Percentiles rank a stretch among this genome's conserved stretches.
Evolutionary conservation across 441 rosid species (phyloP).

Genomic region (Melastoma candidum): DNA sequence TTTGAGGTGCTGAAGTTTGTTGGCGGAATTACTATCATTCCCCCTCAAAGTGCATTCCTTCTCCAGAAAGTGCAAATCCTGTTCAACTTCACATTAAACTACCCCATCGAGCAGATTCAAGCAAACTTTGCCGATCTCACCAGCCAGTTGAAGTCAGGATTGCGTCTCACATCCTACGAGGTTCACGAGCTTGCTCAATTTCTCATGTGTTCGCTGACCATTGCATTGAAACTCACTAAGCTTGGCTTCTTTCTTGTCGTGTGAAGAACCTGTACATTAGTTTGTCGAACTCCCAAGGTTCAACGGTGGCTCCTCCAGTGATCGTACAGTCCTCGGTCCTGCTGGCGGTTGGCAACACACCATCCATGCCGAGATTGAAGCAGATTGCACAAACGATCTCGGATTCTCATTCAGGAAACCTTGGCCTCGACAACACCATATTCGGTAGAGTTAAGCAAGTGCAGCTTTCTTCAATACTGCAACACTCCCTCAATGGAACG

Average conservation of each 20-base stretch:
- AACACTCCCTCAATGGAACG: slow-evolving; percentile 54
- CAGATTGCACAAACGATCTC: slow-evolving; percentile 78
- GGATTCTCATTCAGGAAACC: slow-evolving; percentile 65
- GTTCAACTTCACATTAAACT: slow-evolving; percentile 80
- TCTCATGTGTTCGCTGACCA: not conserved
- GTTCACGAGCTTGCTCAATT: slow-evolving; percentile 16
- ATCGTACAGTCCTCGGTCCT: slow-evolving; percentile 66
- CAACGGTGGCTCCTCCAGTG: slow-evolving; percentile 64
- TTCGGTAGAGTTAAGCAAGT: slow-evolving; percentile 93
- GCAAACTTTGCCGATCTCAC: slow-evolving; percentile 49
- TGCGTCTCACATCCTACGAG: slow-evolving; percentile 62
- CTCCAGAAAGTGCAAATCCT: slow-evolving; percentile 67
- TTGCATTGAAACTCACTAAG: not conserved
- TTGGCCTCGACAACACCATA: slow-evolving; percentile 68
- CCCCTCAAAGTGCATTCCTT: slow-evolving; percentile 61
- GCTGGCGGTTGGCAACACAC: slow-evolving; percentile 55
- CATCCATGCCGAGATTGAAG: slow-evolving; percentile 47
- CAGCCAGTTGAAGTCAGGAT: slow-evolving; percentile 63
- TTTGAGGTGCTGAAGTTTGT: slow-evolving; percentile 70
- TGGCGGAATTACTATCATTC: slow-evolving; percentile 74
- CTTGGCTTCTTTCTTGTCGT: slow-evolving; percentile 11
- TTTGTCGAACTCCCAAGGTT: slow-evolving; percentile 58
- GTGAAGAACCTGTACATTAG: slow-evolving; percentile 68
- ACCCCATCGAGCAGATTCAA: slow-evolving; percentile 55
- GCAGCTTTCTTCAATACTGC: slow-evolving; percentile 58